Evolutionary conservation across 176 grass and related monocot genomes (phyloP).

Genomic region (Lolium rigidum): DNA sequence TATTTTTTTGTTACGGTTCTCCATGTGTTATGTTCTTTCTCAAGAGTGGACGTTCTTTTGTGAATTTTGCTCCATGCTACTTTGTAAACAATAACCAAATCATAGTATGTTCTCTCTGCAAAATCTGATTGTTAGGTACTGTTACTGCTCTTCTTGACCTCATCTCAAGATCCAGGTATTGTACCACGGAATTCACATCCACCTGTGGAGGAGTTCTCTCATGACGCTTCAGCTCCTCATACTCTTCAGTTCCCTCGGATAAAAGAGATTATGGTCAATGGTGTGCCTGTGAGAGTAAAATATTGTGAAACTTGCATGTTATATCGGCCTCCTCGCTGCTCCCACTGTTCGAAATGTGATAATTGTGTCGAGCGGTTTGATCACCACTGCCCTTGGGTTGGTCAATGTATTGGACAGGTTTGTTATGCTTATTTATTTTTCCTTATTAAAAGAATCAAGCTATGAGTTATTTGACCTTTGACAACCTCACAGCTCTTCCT

Average conservation of each 20-base stretch:
- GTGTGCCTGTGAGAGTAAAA: conserved; percentile 74
- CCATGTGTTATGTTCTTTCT: conserved; percentile 20
- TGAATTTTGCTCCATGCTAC: conserved; percentile 36
- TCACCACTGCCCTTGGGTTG: conserved; percentile 98
- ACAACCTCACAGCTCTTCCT: conserved; percentile 7
- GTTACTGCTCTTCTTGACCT: conserved; percentile 86
- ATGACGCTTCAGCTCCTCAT: conserved; percentile 65
- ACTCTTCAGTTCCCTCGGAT: conserved; percentile 75
- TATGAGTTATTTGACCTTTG: conserved; percentile 17
- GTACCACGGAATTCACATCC: conserved; percentile 85
- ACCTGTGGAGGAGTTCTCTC: conserved; percentile 83
- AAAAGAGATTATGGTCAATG: conserved; percentile 81
- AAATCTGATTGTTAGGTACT: conserved; percentile 81
- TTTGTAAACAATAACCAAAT: conserved; percentile 40
- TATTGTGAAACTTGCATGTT: conserved; percentile 99
- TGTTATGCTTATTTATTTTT: conserved; percentile 29
- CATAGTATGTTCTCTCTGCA: conserved; percentile 50
- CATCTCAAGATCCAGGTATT: conserved; percentile 92
- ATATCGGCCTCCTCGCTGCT: conserved; percentile 85
- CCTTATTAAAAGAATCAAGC: conserved; percentile 11
- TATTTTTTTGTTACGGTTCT: conserved; percentile 16
- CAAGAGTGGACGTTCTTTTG: conserved; percentile 11
- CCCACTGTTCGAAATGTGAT: conserved; percentile 93
- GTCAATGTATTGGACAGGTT: conserved; percentile 96
- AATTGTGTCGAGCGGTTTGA: conserved; percentile 94